Base-by-base conservation (phyloP, 441 rosid species). In the Populus trichocarpa region DNA sequence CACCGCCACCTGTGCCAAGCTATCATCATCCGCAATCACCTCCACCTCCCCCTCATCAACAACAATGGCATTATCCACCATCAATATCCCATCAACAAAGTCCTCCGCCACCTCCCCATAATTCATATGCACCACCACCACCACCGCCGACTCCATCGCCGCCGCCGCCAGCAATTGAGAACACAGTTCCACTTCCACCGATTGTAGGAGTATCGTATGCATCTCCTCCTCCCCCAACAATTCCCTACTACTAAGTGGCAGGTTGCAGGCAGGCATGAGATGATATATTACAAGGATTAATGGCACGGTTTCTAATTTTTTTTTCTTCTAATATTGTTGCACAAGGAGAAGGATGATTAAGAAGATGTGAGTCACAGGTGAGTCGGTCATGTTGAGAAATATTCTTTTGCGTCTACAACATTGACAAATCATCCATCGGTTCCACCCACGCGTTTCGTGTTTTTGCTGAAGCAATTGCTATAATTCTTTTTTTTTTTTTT, bases 141-240 rank as follows among this genome's bases (percentile, higher is more conserved):
- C 82, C 87, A 0, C 69, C 79, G 4, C 59, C 79, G 0, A 77
- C 82, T 1, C 81, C 83, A 0, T 77, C 87, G 0, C 76, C 89
- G 0, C 85, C 86, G 0, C 85, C 90, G 0, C 86, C 89, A 0
- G 69, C 84, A 6, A 28, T 40, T 28, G 82, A 78, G 2, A 53
- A 53, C 32, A 12, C 75, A 14, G 57, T 46, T 13, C 65, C 79
- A 70, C 84, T 86, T 33, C 90, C 92, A 4, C 90, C 92, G 66
- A 70, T 78, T 69, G 12, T 84, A 32, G 92, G 92, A 46, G 77
- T 79, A 26, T 79, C 80, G 38, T 89, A 87, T 76, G 77, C 88
- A 2, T 89, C 92, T 13, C 90, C 92, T 2, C 92, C 89, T 13
- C 98, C 99, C 4, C 96, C 99, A 3, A 68, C 86, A 50, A 85